These are phyloP conservation scores for Saccharomycopsis oosterbeekiorum DNA, from an alignment of 805 yeast genomes.

Conservation along the genomic window DNA sequence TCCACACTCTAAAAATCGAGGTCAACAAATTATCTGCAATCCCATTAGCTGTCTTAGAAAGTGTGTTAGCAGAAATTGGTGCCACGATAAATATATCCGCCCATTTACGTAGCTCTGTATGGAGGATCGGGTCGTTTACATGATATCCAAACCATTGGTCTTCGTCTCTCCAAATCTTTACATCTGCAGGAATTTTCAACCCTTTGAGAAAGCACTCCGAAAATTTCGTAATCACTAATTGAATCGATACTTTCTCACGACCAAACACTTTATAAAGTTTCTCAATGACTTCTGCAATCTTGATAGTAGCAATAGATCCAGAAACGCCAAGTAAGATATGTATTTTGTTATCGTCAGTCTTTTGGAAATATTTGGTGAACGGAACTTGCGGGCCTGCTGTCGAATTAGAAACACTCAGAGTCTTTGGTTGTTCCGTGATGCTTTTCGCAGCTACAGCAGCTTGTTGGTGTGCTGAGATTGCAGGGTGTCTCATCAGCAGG, in stretches of 20 bases:
- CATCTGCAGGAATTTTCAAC: slow-evolving; percentile 57
- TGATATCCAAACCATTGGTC: slow-evolving; percentile 58
- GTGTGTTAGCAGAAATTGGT: slow-evolving; percentile 70
- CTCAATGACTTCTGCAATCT: slow-evolving; percentile 81
- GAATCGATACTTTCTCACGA: slow-evolving; percentile 64
- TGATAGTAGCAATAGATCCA: slow-evolving; percentile 94
- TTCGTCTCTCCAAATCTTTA: slow-evolving; percentile 77
- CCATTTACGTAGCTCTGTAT: slow-evolving; percentile 75
- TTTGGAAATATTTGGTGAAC: slow-evolving; percentile 59
- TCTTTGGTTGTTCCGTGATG: not conserved
- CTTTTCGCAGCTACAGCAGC: not conserved
- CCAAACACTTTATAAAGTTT: slow-evolving; percentile 76
- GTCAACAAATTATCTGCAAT: slow-evolving; percentile 70
- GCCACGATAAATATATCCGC: slow-evolving; percentile 72
- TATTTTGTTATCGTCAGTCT: slow-evolving; percentile 71
- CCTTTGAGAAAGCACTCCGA: slow-evolving; percentile 64
- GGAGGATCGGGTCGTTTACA: slow-evolving; percentile 66
- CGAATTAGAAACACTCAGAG: not conserved
- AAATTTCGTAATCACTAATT: slow-evolving; percentile 68
- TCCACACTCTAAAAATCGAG: slow-evolving; percentile 69
- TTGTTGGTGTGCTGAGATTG: not conserved
- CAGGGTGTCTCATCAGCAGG: slow-evolving; percentile 1
- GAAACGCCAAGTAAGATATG: slow-evolving; percentile 90
- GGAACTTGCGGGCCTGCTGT: slow-evolving; percentile 28
- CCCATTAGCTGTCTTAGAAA: slow-evolving; percentile 68